Evolutionary conservation across 768 basidiomycete genomes (phyloP), one percentile per base, ranked within the genome.

Genomic region (Hemileccinum impolitum): DNA sequence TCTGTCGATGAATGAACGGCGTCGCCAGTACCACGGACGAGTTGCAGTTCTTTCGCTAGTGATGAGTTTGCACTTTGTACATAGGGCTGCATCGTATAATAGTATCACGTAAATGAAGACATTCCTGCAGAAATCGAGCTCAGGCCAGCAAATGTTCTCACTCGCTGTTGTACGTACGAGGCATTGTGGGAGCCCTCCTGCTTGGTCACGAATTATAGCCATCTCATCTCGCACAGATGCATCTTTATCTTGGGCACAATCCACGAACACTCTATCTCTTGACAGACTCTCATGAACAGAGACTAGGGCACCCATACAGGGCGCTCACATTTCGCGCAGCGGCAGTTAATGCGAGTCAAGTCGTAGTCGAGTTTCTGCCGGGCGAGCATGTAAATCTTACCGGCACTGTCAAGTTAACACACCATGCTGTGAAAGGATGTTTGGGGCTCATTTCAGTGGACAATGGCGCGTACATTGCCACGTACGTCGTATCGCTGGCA

Each of bases 331-430:
- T 93, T 65, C 85, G 87, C 41, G 76, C 80, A 19, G 81, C 83
- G 18, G 74, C 71, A 47, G 63, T 65, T 38, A 69, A 64, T 51
- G 66, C 79, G 9, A 66, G 65, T 21, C 87, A 90, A 62, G 87
- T 88, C 39, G 79, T 94, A 37, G 91, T 95, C 19, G 93, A 95
- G 68, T 92, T 94, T 59, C 67, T 94, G 11, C 82, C 78, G 0
- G 83, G 82, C 54, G 74, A 81, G 44, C 78, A 90, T 58, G 77
- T 94, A 34, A 82, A 92, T 60, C 73, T 90, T 36, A 60, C 72
- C 21, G 79, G 75, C 50, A 72, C 85, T 28, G 73, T 88, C 45
- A 78, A 78, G 55, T 62, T 93, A 46, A 87, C 86, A n/a, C 84
- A 71, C 48, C 80, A 86, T 45, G 69, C 81, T 21, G 81, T 87